Percentiles rank a stretch among this genome's conserved stretches.
Evolutionary conservation across 805 yeast genomes (phyloP).

Genomic region (Cyberlindnera euphorbiiphila): DNA sequence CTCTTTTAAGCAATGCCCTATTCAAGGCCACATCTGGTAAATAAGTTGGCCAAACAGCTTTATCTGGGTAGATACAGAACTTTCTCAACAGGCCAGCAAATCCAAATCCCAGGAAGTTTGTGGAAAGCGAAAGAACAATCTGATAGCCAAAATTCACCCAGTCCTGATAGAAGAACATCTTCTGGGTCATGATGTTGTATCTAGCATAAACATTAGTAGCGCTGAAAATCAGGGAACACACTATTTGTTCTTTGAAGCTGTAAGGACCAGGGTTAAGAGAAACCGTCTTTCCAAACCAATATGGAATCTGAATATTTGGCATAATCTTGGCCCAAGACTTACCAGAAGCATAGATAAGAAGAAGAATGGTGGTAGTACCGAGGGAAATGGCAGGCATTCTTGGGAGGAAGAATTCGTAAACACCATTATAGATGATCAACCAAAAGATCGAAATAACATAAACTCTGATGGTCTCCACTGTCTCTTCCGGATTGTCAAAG

Average conservation of each 20-base stretch:
- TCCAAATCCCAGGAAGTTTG: constrained; percentile 64
- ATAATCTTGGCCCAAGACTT: constrained; percentile 33
- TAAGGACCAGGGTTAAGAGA: constrained; percentile 61
- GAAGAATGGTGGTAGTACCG: constrained; percentile 40
- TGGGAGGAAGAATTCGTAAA: constrained; percentile 55
- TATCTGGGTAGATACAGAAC: constrained; percentile 47
- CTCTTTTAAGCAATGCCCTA: constrained; percentile 40
- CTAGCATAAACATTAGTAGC: constrained; percentile 34
- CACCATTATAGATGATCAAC: constrained; percentile 48
- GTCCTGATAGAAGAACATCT: constrained; percentile 24
- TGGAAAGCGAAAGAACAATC: constrained; percentile 44
- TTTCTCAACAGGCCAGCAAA: constrained; percentile 60
- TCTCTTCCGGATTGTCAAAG: constrained; percentile 43
- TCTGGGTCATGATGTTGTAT: constrained; percentile 34
- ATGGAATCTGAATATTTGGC: too few species aligned
- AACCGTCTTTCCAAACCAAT: constrained; percentile 39
- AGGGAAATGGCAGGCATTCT: constrained; percentile 49
- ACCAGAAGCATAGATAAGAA: constrained; percentile 44
- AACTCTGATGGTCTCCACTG: constrained; percentile 45
- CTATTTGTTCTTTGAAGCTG: constrained; percentile 61
- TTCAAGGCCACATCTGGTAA: constrained; percentile 46
- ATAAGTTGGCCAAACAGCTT: constrained; percentile 51
- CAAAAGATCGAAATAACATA: constrained; percentile 38
- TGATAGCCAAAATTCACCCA: constrained; percentile 46
- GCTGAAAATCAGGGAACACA: constrained; percentile 45